Evolutionary conservation across 495 filamentous ascomycete species (phyloP).

Genomic region (Elaphomyces granulatus): DNA sequence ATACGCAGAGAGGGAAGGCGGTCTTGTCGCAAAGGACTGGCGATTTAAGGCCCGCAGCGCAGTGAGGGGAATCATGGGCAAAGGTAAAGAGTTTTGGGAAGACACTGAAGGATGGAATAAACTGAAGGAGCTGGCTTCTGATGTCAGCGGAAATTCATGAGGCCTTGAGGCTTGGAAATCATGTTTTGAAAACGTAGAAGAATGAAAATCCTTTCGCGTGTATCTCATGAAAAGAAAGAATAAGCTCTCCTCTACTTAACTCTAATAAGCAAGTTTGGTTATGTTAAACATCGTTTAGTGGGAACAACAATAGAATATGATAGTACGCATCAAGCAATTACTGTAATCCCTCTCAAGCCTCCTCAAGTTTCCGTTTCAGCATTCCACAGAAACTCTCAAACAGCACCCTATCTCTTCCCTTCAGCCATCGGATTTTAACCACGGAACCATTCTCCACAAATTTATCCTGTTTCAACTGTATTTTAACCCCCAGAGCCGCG

Average conservation of each 20-base stretch:
- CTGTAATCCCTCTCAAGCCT: too few species aligned
- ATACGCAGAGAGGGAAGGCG: slow-evolving; percentile 15
- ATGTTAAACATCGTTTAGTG: too few species aligned
- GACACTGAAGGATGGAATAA: slow-evolving; percentile 53
- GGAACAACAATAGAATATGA: too few species aligned
- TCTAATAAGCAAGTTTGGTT: too few species aligned
- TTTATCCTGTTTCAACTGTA: slow-evolving; percentile 21
- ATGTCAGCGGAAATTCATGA: slow-evolving; percentile 16
- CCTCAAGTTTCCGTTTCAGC: slow-evolving; percentile 48
- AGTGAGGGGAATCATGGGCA: slow-evolving; percentile 63
- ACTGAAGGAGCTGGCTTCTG: slow-evolving; percentile 37
- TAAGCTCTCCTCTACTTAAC: too few species aligned
- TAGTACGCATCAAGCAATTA: too few species aligned
- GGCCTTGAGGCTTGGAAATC: too few species aligned
- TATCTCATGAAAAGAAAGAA: too few species aligned
- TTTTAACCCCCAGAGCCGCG: slow-evolving; percentile 33
- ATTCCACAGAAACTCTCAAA: slow-evolving; percentile 88
- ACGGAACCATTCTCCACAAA: slow-evolving; percentile 14
- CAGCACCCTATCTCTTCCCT: slow-evolving; percentile 55
- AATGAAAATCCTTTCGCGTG: too few species aligned
- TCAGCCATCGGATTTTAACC: slow-evolving; percentile 55
- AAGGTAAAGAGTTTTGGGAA: slow-evolving; percentile 74
- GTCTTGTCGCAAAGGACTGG: slow-evolving; percentile 47
- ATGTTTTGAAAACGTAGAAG: too few species aligned
- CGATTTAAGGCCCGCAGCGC: slow-evolving; percentile 77